Percentiles rank a stretch among this genome's conserved stretches.
phyloP scores from a whole-genome alignment of 208 protist genomes.

The Phytomonas sp. region DNA sequence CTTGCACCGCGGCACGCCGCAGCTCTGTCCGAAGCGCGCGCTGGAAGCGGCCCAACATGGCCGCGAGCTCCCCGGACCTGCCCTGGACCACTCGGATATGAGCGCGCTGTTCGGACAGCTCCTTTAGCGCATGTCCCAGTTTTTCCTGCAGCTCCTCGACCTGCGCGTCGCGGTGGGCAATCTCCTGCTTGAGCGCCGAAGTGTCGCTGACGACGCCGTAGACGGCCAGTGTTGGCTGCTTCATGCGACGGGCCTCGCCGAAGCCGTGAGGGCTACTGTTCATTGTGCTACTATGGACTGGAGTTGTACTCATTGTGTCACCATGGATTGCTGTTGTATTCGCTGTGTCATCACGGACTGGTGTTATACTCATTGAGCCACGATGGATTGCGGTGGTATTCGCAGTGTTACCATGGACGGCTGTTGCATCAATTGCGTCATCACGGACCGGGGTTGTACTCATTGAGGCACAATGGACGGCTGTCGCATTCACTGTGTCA shows the following conservation, averaged over 20 bases:
- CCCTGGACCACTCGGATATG: not conserved
- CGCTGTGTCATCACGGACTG: no score
- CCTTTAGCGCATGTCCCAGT: not conserved
- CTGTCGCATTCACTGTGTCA: no score
- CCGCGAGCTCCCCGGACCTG: not conserved
- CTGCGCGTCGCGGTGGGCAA: not conserved
- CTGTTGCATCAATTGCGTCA: no score
- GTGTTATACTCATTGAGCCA: no score
- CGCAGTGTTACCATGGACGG: no score
- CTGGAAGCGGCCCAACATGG: constrained; percentile 33
- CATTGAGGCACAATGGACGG: no score
- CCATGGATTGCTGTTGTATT: no score
- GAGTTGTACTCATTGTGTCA: no score
- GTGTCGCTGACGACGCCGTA: constrained; percentile 54
- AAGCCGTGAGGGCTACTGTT: no score
- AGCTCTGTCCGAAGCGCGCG: constrained; percentile 45
- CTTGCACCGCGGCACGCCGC: constrained; percentile 28
- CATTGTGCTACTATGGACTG: not conserved
- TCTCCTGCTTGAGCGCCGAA: constrained; percentile 38
- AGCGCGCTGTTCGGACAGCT: not conserved
- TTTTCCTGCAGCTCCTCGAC: not conserved
- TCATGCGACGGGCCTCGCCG: constrained; percentile 23
- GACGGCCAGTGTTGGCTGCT: constrained; percentile 54
- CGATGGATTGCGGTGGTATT: no score
- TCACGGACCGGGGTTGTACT: no score